Evolutionary conservation across 2,329 filamentous ascomycete genomes (phyloP), one percentile per base, ranked within the genome.

Genomic region (Ascochyta koolunga): DNA sequence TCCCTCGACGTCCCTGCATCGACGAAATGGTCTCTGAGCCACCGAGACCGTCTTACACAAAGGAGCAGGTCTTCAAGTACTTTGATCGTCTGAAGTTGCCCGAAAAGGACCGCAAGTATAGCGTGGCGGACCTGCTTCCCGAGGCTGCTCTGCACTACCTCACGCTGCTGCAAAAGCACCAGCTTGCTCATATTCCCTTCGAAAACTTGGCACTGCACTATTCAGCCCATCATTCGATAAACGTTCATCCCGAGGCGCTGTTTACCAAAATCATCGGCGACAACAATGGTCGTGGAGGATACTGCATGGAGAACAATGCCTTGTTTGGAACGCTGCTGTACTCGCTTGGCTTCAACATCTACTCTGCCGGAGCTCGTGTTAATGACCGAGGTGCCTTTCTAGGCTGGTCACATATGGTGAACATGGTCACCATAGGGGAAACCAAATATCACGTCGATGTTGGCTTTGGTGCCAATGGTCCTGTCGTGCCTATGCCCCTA

Each of bases 301-400:
- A 86, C 56, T 86, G 84, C 65, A 85, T 86, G 82, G 83, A 86
- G 68, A 83, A 80, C 58, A 85, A 84, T 39, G 69, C 72, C 3
- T 70, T 86, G 27, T 81, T 86, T 54, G 78, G 76, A 6, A 78
- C 76, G 3, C 71, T 86, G 11, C 64, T 86, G 39, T 73, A 77
- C 36, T 80, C 77, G 0, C 62, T 86, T 31, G 83, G 83, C 0
- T 86, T 79, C 59, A 68, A 68, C 19, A 54, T 79, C 15, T 75
- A 73, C 39, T 72, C 73, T 31, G 75, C 69, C 13, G 78, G 74
- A 7, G 77, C 71, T 3, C 66, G 77, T 10, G 77, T 80, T n/a
- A 72, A 63, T 18, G 56, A 68, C 33, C 65, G 54, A 2, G 59
- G 57, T 4, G 19, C 49, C 7, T 68, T 66, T 50, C 61, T 55